phyloP scores from a whole-genome alignment of 441 rosid genomes.

The Jatropha multifida region DNA sequence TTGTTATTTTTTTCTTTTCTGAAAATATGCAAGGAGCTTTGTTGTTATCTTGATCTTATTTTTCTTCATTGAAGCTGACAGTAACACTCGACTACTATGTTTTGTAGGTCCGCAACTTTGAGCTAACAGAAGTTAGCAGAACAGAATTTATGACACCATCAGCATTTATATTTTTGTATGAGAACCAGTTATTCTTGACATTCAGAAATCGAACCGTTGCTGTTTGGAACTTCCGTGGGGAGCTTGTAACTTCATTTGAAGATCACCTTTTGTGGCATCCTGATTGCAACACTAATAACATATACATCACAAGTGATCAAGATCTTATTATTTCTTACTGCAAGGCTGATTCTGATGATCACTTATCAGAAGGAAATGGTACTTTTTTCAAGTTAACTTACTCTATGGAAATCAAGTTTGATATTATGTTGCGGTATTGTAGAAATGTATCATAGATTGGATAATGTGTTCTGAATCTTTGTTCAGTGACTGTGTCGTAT shows the following conservation, averaged over 20 bases:
- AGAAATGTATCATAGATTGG: neutral
- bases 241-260: conserved; percentile 82
- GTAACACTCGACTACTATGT: neutral
- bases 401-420: conserved; percentile 36
- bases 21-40: too few species aligned
- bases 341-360: conserved; percentile 81
- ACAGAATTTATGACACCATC: conserved; percentile 76
- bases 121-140: conserved; percentile 59
- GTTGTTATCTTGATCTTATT: neutral
- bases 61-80: neutral
- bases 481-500: neutral
- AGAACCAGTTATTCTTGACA: conserved; percentile 75
- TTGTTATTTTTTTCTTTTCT: too few species aligned
- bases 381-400: conserved; percentile 23
- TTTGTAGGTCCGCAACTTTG: conserved; percentile 47
- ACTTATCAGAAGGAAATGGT: conserved; percentile 79
- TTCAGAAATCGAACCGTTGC: conserved; percentile 77
- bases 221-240: conserved; percentile 91
- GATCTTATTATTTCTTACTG: conserved; percentile 96
- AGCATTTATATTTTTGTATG: conserved; percentile 73
- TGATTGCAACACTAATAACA: conserved; percentile 95
- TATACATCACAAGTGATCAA: conserved; percentile 87
- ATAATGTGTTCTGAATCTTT: neutral
- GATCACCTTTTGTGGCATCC: conserved; percentile 93
- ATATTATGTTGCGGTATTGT: neutral